Evolutionary conservation across 208 protist genomes (phyloP).

Genomic region (Trypanosoma cruzi): DNA sequence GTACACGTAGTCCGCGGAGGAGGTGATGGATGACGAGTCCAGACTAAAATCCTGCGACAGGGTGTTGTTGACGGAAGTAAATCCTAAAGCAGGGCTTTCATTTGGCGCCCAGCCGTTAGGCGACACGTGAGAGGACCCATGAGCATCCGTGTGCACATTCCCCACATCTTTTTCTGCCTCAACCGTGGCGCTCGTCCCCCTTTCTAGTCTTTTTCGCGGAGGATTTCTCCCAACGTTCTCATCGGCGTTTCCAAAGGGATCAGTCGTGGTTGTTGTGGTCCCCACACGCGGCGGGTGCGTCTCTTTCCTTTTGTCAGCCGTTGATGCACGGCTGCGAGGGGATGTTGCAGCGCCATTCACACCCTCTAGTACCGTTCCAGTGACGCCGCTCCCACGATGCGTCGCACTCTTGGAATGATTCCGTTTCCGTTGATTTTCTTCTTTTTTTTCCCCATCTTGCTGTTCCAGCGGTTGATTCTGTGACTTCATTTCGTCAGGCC

Average conservation of each 20-base stretch:
- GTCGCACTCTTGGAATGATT: neutral
- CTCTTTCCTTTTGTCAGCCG: neutral
- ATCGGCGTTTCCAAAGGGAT: neutral
- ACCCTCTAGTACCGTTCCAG: neutral
- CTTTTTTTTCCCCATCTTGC: neutral
- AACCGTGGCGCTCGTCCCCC: neutral
- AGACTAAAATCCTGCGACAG: slow-evolving; percentile 69
- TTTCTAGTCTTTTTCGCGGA: neutral
- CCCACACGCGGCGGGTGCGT: neutral
- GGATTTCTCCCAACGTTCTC: neutral
- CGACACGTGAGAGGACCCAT: neutral
- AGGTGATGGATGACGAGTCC: slow-evolving; percentile 48
- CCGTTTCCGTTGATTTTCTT: neutral
- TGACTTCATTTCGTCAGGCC: neutral
- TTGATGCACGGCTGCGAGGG: neutral
- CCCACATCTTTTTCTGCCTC: neutral
- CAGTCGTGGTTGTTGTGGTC: neutral
- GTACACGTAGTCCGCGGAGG: slow-evolving; percentile 43
- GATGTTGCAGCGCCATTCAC: neutral
- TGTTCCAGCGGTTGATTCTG: neutral
- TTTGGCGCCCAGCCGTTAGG: slow-evolving; percentile 16
- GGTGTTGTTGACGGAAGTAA: slow-evolving; percentile 55
- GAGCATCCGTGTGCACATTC: slow-evolving; percentile 5
- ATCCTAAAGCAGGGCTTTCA: slow-evolving; percentile 51
- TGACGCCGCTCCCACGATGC: neutral